Conservation (phyloP, 257 asterid genomes). For the Eustoma russellianum region DNA sequence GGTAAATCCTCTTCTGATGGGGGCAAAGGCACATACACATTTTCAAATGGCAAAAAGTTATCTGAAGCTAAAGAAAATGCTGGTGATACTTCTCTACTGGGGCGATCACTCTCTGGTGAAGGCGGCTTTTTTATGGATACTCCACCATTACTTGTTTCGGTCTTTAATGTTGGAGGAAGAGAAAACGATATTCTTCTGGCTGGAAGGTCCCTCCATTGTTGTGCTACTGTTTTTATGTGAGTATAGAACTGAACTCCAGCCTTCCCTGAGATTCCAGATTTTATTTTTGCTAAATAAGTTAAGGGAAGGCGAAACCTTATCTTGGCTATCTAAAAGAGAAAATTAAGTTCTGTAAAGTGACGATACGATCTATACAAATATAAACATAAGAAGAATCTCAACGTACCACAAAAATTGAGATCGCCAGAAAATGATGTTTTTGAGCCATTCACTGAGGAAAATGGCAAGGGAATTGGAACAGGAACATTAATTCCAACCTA, state of each 20-base stretch:
- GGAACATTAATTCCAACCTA: conserved; percentile 38
- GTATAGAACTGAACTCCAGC: conserved; percentile 34
- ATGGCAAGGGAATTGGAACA: conserved; percentile 26
- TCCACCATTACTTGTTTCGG: conserved; percentile 18
- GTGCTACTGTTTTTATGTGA: conserved; percentile 25
- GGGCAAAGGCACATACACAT: conserved; percentile 14
- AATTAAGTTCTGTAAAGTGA: background rate
- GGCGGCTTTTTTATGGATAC: conserved; percentile 9
- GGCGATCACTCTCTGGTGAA: conserved; percentile 15
- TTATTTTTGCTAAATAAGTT: background rate
- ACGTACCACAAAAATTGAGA: conserved; percentile 34
- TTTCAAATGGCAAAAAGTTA: conserved; percentile 8
- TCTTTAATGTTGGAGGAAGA: conserved; percentile 22
- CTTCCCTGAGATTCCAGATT: conserved; percentile 21
- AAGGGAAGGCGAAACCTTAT: background rate
- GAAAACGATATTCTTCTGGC: conserved; percentile 18
- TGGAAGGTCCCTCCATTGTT: conserved; percentile 37
- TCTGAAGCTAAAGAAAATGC: conserved; percentile 12
- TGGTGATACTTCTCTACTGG: conserved; percentile 15
- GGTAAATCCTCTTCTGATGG: conserved; percentile 12
- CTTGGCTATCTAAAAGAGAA: background rate
- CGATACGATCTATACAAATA: too few relatives aligned
- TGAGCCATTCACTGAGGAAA: conserved; percentile 22
- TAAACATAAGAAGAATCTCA: background rate
- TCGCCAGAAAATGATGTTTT: conserved; percentile 27